Evolutionary conservation across 208 protist species (phyloP), one percentile per base, ranked within the genome.

Genomic region (Leishmania braziliensis): DNA sequence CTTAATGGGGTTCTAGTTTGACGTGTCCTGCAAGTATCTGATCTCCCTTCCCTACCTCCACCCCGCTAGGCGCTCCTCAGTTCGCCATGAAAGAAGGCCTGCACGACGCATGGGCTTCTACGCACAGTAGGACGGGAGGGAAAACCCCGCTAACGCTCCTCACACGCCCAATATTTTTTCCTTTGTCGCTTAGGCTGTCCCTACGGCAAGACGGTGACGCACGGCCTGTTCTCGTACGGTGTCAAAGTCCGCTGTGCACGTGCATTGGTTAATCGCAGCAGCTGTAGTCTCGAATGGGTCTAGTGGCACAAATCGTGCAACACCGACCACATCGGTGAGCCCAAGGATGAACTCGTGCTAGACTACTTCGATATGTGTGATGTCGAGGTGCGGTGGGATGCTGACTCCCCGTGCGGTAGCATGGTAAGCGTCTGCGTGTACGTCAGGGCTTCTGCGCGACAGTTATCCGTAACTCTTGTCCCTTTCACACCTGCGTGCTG

Each of bases 331-430:
- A 18, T 46, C 26, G 86, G 87, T 20, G 78, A 84, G 36, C 89
- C 89, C 78, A 46, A 85, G 2, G 91, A 92, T 69, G 83, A 93
- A n/a, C 75, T 92, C 1, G 77, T 92, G 84, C 53, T 93, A 10
- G 88, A 96, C 66, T 88, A 86, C 65, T 86, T 77, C 3, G 76
- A 89, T 48, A 50, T 82, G 16, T 62, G 50, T 6, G 51, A 80
- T 18, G 53, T 72, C 0, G 80, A 80, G 4, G 63, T 86, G 51
- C 23, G 53, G 43, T 53, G 51, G 68, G 63, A 82, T 56, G 77
- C 46, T 54, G 46, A 56, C 26, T 53, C 86, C 10, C 39, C 81
- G 18, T 53, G 63, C 3, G 62, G 76, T 6, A 75, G 81, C 46
- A 75, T 80, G 5, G 81, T 92, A 23, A 80, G 78, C 33, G 66